Evolutionary conservation across 2,329 filamentous ascomycete genomes (phyloP), one percentile per base, ranked within the genome.

Genomic region (Verticillium tricorpus): DNA sequence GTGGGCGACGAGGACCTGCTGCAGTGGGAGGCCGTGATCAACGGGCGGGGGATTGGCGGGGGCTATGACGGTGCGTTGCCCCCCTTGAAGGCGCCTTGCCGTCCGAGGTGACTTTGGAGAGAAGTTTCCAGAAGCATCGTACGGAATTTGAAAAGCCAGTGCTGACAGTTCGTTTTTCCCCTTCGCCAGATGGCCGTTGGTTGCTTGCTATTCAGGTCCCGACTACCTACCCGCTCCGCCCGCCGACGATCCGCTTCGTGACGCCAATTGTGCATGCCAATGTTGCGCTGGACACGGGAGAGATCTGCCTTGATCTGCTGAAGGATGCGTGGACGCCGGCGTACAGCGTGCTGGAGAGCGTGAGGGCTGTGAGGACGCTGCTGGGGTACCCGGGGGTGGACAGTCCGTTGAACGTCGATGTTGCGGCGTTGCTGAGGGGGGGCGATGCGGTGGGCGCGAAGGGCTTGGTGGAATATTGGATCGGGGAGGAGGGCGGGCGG

Each of bases 251-350:
- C 67, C 81, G 78, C 62, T 99, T 99, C 79, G 78, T 82, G n/a
- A 99, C 93, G 39, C 86, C 87, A 65, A 87, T 96, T 67, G 90
- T 92, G 70, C 93, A 97, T 78, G 88, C 93, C 57, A 97, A 97
- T 76, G 87, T 87, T 35, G 80, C 81, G 59, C 80, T 85, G 65
- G 69, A 82, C 68, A 93, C 87, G 2, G 95, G 95, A 68, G 93
- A 97, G 77, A 95, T 99, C 72, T 99, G 95, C 75, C 86, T 98
- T 32, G 95, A 97, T 72, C 83, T 98, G 65, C 82, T 99, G 63
- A 84, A 84, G 71, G 84, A 89, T 61, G 84, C 84, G 19, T 98
- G 94, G 94, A 90, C 91, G 63, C 91, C 93, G 1, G 88, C 92
- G 19, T 95, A 97, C 75, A 93, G 89, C 50, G 83, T 98, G 22